These are phyloP conservation scores for Suhomyces kilbournensis DNA, from an alignment of 805 yeast genomes.

Conservation along the genomic window DNA sequence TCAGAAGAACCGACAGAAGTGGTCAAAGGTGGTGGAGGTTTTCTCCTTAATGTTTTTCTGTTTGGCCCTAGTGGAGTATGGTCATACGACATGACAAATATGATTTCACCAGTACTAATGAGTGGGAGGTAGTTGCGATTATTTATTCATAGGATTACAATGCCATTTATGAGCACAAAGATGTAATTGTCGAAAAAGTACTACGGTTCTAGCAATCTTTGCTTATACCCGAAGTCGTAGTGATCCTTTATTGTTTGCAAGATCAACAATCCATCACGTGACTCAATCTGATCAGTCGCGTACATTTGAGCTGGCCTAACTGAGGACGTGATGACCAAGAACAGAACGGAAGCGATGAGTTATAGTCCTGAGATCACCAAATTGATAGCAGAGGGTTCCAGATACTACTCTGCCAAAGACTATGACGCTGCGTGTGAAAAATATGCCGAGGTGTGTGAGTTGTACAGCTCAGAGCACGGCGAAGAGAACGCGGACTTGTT, in stretches of 20 bases:
- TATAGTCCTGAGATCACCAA: constrained; percentile 44
- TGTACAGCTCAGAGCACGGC: constrained; percentile 43
- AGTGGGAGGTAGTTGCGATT: background rate
- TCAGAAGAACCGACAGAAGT: background rate
- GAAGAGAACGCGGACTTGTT: constrained; percentile 75
- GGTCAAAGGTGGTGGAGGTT: constrained; percentile 23
- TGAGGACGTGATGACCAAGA: background rate
- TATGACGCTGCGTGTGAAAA: constrained; percentile 66
- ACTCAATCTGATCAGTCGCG: background rate
- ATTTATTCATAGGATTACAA: background rate
- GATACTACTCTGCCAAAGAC: constrained; percentile 59
- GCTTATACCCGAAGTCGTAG: background rate
- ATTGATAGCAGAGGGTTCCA: constrained; percentile 59
- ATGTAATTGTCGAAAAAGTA: background rate
- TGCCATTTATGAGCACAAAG: background rate
- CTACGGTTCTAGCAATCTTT: background rate
- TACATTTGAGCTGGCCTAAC: background rate
- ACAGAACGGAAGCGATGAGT: constrained; percentile 10
- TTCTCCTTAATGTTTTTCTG: constrained; percentile 16
- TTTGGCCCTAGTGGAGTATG: background rate
- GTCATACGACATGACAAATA: background rate
- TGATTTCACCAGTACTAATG: background rate
- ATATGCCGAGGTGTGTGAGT: constrained; percentile 73
- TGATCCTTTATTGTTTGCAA: background rate
- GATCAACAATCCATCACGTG: background rate